Evolutionary conservation across 345 rosid genomes (phyloP), one percentile per base, ranked within the genome.

Genomic region (Lepidium sativum): DNA sequence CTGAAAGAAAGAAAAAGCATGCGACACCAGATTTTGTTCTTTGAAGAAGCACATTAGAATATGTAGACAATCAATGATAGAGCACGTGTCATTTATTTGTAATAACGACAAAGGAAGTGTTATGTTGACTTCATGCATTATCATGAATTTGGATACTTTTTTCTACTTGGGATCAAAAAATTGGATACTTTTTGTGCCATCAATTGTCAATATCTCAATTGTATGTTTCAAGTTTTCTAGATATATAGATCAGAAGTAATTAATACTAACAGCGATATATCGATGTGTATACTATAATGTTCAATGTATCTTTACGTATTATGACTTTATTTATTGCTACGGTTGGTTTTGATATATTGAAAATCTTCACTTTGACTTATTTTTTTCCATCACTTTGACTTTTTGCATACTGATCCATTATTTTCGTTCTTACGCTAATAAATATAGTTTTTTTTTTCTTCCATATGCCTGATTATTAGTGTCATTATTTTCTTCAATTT

Each of bases 261-360:
- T 21, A 60, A 52, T 69, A 42, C 33, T 25, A 54, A 45, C 18
- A 54, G 40, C 56, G 68, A 70, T 43, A 55, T 48, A 41, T 48
- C 41, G 63, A 70, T 35, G 48, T 47, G 33, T 53, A 20, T 20
- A 43, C 48, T 23, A 41, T 9, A 52, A 27, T 44, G 60, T 70
- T 44, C 68, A 52, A 52, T 69, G 55, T 34, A 69, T 61, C 62
- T 42, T 52, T 53, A 70, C 21, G 15, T 15, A 12, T 15, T 20
- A 32, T 39, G 7, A 9, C 33, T 32, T 33, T 20, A 32, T 59
- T 15, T 29, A 52, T 41, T 40, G 44, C 10, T 15, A 52, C 52
- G 68, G 47, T 52, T 60, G 62, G 74, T 69, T 42, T 69, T 43
- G 74, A 44, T 15, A 60, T 18, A 41, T 17, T 44, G 68, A 61